phyloP scores from a whole-genome alignment of 805 yeast species.

The Cyberlindnera samutprakarnensis region DNA sequence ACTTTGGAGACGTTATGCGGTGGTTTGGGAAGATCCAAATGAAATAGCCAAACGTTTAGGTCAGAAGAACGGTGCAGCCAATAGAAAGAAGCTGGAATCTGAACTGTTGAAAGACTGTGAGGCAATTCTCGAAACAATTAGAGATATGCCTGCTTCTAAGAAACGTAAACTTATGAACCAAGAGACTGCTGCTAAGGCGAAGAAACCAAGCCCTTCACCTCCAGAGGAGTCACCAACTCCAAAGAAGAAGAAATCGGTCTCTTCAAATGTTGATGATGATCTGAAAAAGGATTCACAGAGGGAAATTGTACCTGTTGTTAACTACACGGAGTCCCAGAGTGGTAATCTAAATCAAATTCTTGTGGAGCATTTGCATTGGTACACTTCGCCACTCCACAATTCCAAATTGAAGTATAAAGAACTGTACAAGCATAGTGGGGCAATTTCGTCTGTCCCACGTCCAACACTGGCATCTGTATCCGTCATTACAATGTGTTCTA shows the following conservation, averaged over 20 bases:
- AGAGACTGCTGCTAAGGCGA: too few relatives aligned
- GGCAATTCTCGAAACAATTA: conserved; percentile 28
- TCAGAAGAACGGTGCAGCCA: conserved; percentile 44
- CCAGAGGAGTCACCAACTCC: not conserved
- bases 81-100: conserved; percentile 53
- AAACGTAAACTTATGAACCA: too few relatives aligned
- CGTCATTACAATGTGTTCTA: conserved; percentile 37
- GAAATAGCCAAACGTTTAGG: conserved; percentile 47
- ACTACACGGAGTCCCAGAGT: not conserved
- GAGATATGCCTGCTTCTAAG: conserved; percentile 2
- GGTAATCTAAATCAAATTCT: not conserved
- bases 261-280: not conserved
- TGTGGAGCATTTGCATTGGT: not conserved
- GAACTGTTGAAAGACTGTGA: conserved; percentile 62
- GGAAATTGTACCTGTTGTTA: not conserved
- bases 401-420: conserved; percentile 1
- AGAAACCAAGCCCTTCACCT: conserved; percentile 7
- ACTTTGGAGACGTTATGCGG: conserved; percentile 86
- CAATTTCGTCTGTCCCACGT: not conserved
- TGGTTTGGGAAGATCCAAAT: conserved; percentile 74
- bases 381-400: conserved; percentile 2
- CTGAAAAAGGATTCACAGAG: not conserved
- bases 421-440: not conserved
- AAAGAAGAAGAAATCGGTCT: conserved; percentile 1
- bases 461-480: not conserved